Evolutionary conservation across 345 rosid genomes (phyloP).

Genomic region (Populus deltoides): DNA sequence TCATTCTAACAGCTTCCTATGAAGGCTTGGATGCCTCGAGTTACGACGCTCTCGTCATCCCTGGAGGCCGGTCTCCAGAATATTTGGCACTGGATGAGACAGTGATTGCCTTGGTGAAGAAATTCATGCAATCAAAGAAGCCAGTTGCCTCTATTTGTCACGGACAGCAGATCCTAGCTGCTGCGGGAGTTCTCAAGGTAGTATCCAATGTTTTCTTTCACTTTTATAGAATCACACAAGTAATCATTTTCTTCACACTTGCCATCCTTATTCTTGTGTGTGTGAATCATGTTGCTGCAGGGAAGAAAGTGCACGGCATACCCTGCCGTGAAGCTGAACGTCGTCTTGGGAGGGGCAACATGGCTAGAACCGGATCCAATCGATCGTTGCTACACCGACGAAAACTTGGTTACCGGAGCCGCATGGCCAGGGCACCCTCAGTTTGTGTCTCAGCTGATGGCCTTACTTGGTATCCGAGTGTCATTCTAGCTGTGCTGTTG

Average conservation of each 20-base stretch:
- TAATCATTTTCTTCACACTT: no score
- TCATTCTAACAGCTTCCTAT: conserved; percentile 62
- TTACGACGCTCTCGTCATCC: conserved; percentile 92
- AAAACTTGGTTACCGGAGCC: conserved; percentile 83
- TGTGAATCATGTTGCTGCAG: conserved; percentile 27
- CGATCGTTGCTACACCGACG: conserved; percentile 73
- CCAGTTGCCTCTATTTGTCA: conserved; percentile 92
- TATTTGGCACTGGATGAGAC: conserved; percentile 61
- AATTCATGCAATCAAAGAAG: conserved; percentile 65
- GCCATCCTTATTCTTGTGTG: no score
- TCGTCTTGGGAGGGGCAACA: conserved; percentile 65
- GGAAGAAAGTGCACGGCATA: conserved; percentile 88
- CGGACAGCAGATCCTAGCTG: conserved; percentile 87
- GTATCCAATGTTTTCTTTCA: no score
- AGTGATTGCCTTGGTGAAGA: conserved; percentile 57
- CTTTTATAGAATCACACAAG: no score
- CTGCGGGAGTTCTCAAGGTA: conserved; percentile 94
- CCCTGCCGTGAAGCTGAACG: conserved; percentile 86
- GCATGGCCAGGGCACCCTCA: conserved; percentile 95
- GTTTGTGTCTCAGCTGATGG: conserved; percentile 75
- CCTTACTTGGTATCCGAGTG: conserved; percentile 62
- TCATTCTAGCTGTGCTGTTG: conserved; percentile 33
- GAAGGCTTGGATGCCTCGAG: conserved; percentile 54
- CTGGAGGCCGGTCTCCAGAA: conserved; percentile 93
- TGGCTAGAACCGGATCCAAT: conserved; percentile 90